Evolutionary conservation across 2,329 filamentous ascomycete species (phyloP).

Genomic region (Exophiala dermatitidis): DNA sequence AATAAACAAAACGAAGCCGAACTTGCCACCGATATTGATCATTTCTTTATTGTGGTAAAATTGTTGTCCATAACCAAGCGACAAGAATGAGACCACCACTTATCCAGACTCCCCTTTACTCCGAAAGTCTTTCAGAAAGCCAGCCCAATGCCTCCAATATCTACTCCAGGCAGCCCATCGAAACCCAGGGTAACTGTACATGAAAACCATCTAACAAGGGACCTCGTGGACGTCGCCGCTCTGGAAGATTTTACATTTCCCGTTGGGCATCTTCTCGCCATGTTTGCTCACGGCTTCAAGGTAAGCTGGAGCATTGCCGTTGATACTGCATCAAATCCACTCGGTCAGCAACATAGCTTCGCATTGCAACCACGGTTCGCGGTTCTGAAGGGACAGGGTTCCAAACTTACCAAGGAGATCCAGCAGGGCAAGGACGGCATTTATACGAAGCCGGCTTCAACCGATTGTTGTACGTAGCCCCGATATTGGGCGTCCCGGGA

Average conservation of each 20-base stretch:
- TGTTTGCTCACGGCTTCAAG: background rate
- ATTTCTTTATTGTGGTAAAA: no score
- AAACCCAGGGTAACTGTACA: background rate
- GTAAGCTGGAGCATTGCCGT: conserved; percentile 17
- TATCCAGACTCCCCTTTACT: no score
- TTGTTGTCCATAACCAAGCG: no score
- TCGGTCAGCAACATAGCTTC: no score
- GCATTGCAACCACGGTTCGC: no score
- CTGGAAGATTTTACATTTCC: background rate
- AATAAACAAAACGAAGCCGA: no score
- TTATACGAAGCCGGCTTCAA: conserved; percentile 9
- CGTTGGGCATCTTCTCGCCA: background rate
- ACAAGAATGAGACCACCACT: no score
- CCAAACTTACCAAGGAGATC: conserved; percentile 15
- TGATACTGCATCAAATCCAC: conserved; percentile 3
- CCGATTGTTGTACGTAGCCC: conserved; percentile 5
- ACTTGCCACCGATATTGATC: no score
- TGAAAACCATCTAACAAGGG: background rate
- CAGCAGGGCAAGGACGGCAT: conserved; percentile 10
- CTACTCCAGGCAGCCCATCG: background rate
- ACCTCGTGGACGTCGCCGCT: background rate
- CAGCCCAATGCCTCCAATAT: background rate
- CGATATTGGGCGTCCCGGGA: conserved; percentile 15
- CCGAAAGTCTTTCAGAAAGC: background rate
- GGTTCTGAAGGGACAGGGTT: background rate